Base-by-base conservation (phyloP, 2,329 filamentous ascomycete species). In the Raffaelea albimanens region DNA sequence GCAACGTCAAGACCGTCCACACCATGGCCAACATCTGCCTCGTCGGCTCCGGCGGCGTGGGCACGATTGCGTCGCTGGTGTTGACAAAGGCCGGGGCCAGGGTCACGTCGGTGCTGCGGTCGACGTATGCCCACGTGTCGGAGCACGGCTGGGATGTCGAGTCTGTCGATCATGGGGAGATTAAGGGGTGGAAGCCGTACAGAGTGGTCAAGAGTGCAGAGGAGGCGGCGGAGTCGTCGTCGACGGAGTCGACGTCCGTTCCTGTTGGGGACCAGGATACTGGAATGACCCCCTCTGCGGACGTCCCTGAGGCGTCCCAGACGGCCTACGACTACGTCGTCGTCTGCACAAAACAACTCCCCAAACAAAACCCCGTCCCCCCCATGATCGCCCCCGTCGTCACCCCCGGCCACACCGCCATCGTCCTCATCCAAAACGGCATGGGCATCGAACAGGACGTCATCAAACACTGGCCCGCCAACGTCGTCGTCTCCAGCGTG, bases 371-470 rank as follows among this genome's bases (percentile, higher is more conserved):
- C 19, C 50, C 47, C n/a, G 46, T 48, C 31, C 29, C 48, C 14
- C 44, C 18, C 18, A 42, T 49, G 44, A 49, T 54, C 18, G 44
- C n/a, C 23, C 48, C 52, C 2, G 40, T 50, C 9, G 49, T 54
- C 22, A 47, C 50, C 19, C 33, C 48, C 1, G 44, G 44, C 3
- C 19, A 31, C 11, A 54, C 52, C 14, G 40, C 46, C 5, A 40
- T 54, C 2, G 50, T 54, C 34, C 44, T 54, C 25, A 50, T 52
- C 46, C 52, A 54, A 40, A 54, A 54, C 46, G 52, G 52, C 40
- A 49, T 54, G 21, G 50, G 46, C 40, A 54, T 54, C 43, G 52
- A 54, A 41, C 46, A 47, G 14, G 53, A 50, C 36, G 19, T 52
- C 7, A 20, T 50, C 3, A 33, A 20, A 18, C 20, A 10, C 9